Percentiles rank a stretch among this genome's conserved stretches.
Evolutionary conservation across 768 basidiomycete genomes (phyloP).

Genomic region (Suillus tomentosus): DNA sequence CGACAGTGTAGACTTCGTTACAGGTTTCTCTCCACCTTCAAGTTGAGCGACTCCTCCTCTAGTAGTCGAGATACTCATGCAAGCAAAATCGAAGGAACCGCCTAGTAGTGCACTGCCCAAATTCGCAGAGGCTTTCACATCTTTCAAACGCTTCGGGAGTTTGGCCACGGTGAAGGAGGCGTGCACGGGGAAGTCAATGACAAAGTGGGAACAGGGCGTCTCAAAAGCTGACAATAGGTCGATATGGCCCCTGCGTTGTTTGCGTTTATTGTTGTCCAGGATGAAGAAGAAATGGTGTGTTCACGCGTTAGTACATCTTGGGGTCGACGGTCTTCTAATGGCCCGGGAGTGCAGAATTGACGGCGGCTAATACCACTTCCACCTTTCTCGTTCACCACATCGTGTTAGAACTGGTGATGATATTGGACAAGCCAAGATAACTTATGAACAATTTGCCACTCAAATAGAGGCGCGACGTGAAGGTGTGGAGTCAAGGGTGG

Average conservation of each 20-base stretch:
- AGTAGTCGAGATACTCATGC: conserved; percentile 74
- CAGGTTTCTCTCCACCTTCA: conserved; percentile 92
- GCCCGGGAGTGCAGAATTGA: conserved; percentile 60
- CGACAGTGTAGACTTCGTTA: conserved; percentile 85
- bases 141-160: conserved; percentile 66
- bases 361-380: conserved; percentile 78
- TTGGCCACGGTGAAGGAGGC: conserved; percentile 70
- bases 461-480: conserved; percentile 89
- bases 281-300: conserved; percentile 87
- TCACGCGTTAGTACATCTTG: background rate
- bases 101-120: conserved; percentile 72
- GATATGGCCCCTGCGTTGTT: conserved; percentile 82
- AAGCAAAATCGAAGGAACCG: conserved; percentile 79
- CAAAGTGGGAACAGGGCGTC: conserved; percentile 80
- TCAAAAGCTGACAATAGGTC: conserved; percentile 52
- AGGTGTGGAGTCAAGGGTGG: conserved; percentile 83
- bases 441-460: conserved; percentile 83
- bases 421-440: conserved; percentile 89
- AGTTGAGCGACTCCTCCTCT: conserved; percentile 57
- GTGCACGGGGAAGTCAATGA: conserved; percentile 80
- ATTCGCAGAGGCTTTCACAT: conserved; percentile 63
- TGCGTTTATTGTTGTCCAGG: conserved; percentile 81
- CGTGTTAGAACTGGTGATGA: conserved; percentile 82
- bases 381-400: conserved; percentile 86
- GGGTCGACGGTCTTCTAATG: conserved; percentile 14